Conservation (phyloP, 495 filamentous ascomycete species). For the Talaromyces wortmannii region DNA sequence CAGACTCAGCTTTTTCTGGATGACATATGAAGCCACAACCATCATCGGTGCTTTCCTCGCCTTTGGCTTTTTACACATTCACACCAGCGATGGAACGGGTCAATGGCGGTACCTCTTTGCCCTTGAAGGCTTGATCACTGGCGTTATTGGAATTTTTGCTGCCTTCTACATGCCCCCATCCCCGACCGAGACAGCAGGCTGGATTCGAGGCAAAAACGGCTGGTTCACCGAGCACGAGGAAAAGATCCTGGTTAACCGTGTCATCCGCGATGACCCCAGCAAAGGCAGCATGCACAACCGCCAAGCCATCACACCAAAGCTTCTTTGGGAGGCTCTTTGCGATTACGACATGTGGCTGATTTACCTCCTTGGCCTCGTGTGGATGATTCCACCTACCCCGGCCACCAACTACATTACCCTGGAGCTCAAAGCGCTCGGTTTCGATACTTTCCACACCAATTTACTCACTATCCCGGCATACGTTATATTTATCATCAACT, state of each 20-base stretch:
- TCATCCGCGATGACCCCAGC: constrained; percentile 67
- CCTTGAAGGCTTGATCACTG: constrained; percentile 47
- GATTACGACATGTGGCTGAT: constrained; percentile 72
- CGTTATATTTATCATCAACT: constrained; percentile 36
- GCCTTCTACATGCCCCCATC: constrained; percentile 65
- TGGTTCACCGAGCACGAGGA: constrained; percentile 66
- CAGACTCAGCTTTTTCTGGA: constrained; percentile 66
- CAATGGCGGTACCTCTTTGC: constrained; percentile 73
- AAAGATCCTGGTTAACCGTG: constrained; percentile 64
- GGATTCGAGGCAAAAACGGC: constrained; percentile 63
- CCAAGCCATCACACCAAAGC: constrained; percentile 50
- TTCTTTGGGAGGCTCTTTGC: constrained; percentile 49
- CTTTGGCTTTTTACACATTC: constrained; percentile 64
- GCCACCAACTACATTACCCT: constrained; percentile 55
- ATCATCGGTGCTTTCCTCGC: constrained; percentile 66
- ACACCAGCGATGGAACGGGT: constrained; percentile 45
- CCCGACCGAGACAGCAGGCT: constrained; percentile 62
- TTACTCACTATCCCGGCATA: constrained; percentile 61
- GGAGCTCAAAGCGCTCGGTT: constrained; percentile 51
- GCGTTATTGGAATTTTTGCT: constrained; percentile 56
- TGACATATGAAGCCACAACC: constrained; percentile 55
- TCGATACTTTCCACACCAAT: constrained; percentile 61
- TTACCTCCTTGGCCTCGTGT: constrained; percentile 55
- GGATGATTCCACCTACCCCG: constrained; percentile 46
- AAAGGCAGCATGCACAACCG: constrained; percentile 58